These are phyloP conservation scores for Vanderwaltozyma verrucispora DNA, from an alignment of 805 yeast genomes.

Conservation along the genomic window DNA sequence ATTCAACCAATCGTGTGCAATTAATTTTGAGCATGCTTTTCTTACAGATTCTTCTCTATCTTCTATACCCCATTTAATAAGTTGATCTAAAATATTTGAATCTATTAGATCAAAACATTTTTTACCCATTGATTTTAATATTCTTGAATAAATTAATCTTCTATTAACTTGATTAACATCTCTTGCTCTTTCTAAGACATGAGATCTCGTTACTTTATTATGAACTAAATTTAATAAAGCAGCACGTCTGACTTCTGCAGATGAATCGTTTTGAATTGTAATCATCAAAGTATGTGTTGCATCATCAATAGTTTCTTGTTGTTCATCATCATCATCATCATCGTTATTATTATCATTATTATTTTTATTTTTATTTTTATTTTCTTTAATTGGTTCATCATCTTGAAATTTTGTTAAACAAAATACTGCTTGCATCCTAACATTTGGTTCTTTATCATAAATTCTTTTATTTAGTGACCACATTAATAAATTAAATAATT, in stretches of 20 bases:
- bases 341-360: no score
- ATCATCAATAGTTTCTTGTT: constrained; percentile 26
- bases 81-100: constrained; percentile 45
- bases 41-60: constrained; percentile 75
- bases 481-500: constrained; percentile 51
- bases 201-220: constrained; percentile 41
- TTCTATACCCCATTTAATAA: constrained; percentile 75
- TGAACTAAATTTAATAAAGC: constrained; percentile 63
- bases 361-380: constrained; percentile 28
- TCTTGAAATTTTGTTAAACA: constrained; percentile 73
- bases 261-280: constrained; percentile 66
- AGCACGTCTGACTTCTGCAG: constrained; percentile 83
- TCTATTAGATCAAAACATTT: constrained; percentile 32
- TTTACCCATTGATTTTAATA: constrained; percentile 58
- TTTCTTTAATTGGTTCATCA: constrained; percentile 29
- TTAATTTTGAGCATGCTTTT: constrained; percentile 59
- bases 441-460: constrained; percentile 63
- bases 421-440: constrained; percentile 76
- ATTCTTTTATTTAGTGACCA: constrained; percentile 53
- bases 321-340: no score
- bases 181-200: constrained; percentile 68
- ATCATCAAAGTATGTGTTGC: constrained; percentile 38
- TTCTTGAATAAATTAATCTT: constrained; percentile 56
- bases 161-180: constrained; percentile 68
- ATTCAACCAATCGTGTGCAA: constrained; percentile 64